These are phyloP conservation scores for Pontederia crassipes DNA, from an alignment of 176 grass and related monocot genomes.

Conservation along the genomic window DNA sequence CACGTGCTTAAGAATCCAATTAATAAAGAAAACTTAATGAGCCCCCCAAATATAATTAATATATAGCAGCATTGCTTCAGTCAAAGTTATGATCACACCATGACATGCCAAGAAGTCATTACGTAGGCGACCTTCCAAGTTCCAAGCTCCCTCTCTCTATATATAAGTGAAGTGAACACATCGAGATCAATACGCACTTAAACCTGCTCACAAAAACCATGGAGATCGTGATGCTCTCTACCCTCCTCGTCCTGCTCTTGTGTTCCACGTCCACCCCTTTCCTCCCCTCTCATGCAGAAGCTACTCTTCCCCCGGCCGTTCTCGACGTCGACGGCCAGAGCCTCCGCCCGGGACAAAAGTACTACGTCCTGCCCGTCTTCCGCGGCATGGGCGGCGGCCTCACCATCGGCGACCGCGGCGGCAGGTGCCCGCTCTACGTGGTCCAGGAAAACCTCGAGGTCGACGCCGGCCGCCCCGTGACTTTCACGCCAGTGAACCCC, in stretches of 20 bases:
- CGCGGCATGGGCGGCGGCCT: slow-evolving; percentile 10
- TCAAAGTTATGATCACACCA: too few relatives aligned
- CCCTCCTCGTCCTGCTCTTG: neutral
- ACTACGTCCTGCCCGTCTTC: slow-evolving; percentile 3
- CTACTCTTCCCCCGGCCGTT: neutral
- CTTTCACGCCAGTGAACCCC: neutral
- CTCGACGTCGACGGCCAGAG: slow-evolving; percentile 5
- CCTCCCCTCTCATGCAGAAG: neutral
- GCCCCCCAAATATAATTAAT: too few relatives aligned
- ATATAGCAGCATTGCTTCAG: too few relatives aligned
- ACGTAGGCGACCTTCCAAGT: too few relatives aligned
- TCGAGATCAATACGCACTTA: too few relatives aligned
- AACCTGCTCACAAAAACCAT: neutral
- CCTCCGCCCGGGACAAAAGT: slow-evolving; percentile 2
- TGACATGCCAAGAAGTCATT: too few relatives aligned
- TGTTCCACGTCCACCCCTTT: neutral
- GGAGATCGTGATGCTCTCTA: neutral
- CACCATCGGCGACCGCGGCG: neutral
- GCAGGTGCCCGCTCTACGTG: slow-evolving; percentile 5
- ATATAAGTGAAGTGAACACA: too few relatives aligned
- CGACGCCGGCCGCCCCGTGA: neutral
- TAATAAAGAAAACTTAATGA: too few relatives aligned
- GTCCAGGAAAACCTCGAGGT: neutral
- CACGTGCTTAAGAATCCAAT: too few relatives aligned
- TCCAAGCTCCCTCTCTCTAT: too few relatives aligned